phyloP scores from a whole-genome alignment of 78 protist species.

The Planoprotostelium fungivorum region DNA sequence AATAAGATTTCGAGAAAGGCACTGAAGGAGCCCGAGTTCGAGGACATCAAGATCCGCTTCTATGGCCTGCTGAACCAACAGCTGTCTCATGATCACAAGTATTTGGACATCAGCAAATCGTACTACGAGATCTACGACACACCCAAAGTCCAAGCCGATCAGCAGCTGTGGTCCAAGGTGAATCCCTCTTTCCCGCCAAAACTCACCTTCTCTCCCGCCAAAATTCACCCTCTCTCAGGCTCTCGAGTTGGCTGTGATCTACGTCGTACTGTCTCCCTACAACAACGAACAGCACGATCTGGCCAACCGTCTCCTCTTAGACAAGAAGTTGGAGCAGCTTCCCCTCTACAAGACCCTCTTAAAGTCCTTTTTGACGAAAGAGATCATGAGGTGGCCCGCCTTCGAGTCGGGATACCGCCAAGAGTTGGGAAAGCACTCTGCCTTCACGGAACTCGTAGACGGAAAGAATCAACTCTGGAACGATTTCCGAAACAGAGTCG shows the following conservation, averaged over 20 bases:
- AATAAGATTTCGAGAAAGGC: conserved; percentile 61
- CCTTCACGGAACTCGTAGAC: conserved; percentile 5
- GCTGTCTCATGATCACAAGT: conserved; percentile 24
- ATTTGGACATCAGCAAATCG: conserved; percentile 63
- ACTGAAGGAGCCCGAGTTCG: conserved; percentile 27
- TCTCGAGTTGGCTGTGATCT: conserved; percentile 35
- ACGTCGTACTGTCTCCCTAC: conserved; percentile 54
- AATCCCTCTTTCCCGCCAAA: not conserved
- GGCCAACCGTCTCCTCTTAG: conserved; percentile 29
- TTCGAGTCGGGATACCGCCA: conserved; percentile 17
- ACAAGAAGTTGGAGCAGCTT: conserved; percentile 43
- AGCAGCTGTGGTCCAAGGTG: not conserved
- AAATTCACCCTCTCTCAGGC: conserved; percentile 4
- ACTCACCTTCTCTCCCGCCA: not conserved
- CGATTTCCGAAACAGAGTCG: conserved; percentile 49
- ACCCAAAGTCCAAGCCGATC: conserved; percentile 51
- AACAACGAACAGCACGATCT: conserved; percentile 65
- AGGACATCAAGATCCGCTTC: conserved; percentile 54
- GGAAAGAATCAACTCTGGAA: conserved; percentile 26
- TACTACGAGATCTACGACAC: conserved; percentile 70
- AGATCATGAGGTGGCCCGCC: conserved; percentile 52
- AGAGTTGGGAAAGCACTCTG: conserved; percentile 12
- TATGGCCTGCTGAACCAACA: conserved; percentile 55
- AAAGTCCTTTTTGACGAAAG: conserved; percentile 20
- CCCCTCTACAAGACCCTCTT: conserved; percentile 41